Base-by-base conservation (phyloP, 2,329 filamentous ascomycete genomes). In the Pseudogymnoascus sp. region DNA sequence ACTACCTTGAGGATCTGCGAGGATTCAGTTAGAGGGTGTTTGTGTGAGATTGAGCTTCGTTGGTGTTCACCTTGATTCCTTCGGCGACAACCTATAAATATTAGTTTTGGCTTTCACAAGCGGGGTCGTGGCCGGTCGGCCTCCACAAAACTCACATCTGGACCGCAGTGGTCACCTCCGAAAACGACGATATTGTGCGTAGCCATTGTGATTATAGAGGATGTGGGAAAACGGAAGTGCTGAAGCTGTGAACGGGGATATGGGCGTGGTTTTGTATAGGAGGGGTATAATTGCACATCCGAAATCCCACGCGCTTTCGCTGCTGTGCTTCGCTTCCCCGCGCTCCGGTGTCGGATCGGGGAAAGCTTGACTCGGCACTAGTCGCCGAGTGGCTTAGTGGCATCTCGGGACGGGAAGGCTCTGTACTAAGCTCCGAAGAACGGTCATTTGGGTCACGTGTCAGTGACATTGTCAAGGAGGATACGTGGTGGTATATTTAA, bases 121-220 rank as follows among this genome's bases (percentile, higher is more conserved):
- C 59, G 53, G 62, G 29, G 50, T 56, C 17, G 5, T 56, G 29
- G 9, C 29, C 21, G 50, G 53, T 70, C n/a, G 31, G 53, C 44
- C 50, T 53, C 46, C 37, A 21, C 6, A 37, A 56, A 67, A 72
- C 83, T 70, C 77, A 91, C 90, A 85, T 96, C 90, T 1, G 91
- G 91, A 75, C 91, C 90, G 72, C 88, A 91, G 77, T 95, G 90
- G 79, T 96, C 91, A 72, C 90, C 90, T 61, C 77, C 88, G 75
- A 93, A 90, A 64, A 93, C 88, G 66, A 93, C 89, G 74, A 93
- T 89, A 68, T 91, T 91, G 74, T 86, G 87, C 60, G 83, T 81
- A 69, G 87, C 77, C 89, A 91, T 91, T 64, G 70, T 81, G 29
- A 40, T 38, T 56, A 33, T 56, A 56, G 17, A 4, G 33, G 29